These are phyloP conservation scores for Plectranthus barbatus DNA, from an alignment of 257 asterid species.

Conservation along the genomic window DNA sequence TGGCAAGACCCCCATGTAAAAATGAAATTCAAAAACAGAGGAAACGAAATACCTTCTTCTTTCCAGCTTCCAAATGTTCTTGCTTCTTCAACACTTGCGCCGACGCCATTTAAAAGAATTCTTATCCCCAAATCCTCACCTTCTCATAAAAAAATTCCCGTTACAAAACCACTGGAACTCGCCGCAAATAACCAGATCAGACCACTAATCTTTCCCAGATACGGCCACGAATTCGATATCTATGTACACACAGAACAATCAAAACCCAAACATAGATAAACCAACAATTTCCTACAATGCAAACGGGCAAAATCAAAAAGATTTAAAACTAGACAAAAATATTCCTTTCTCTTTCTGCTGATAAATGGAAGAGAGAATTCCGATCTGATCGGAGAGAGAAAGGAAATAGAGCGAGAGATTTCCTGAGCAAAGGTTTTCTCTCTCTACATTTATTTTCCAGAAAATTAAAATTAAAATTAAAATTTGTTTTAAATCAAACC, in stretches of 20 bases:
- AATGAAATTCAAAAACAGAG: slow-evolving; percentile 11
- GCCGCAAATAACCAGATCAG: slow-evolving; percentile 28
- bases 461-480: too few species aligned
- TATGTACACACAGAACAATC: slow-evolving; percentile 14
- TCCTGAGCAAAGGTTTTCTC: slow-evolving; percentile 3
- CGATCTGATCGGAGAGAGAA: slow-evolving; percentile 39
- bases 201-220: not conserved
- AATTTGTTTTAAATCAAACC: slow-evolving; percentile 20
- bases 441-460: not conserved
- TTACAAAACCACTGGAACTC: slow-evolving; percentile 16
- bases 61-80: slow-evolving; percentile 78
- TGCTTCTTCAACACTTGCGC: slow-evolving; percentile 69
- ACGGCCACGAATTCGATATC: slow-evolving; percentile 1
- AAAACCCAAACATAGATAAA: not conserved
- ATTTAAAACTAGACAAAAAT: not conserved
- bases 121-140: slow-evolving; percentile 10
- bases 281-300: not conserved
- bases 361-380: slow-evolving; percentile 17
- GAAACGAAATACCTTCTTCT: slow-evolving; percentile 39
- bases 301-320: slow-evolving; percentile 3
- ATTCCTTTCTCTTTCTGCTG: not conserved
- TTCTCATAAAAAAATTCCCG: slow-evolving; percentile 17
- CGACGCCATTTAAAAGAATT: slow-evolving; percentile 58
- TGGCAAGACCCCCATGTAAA: not conserved
- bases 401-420: slow-evolving; percentile 22